These are phyloP conservation scores for Detonula confervacea DNA, from an alignment of 352 stramenopile species.

Conservation along the genomic window DNA sequence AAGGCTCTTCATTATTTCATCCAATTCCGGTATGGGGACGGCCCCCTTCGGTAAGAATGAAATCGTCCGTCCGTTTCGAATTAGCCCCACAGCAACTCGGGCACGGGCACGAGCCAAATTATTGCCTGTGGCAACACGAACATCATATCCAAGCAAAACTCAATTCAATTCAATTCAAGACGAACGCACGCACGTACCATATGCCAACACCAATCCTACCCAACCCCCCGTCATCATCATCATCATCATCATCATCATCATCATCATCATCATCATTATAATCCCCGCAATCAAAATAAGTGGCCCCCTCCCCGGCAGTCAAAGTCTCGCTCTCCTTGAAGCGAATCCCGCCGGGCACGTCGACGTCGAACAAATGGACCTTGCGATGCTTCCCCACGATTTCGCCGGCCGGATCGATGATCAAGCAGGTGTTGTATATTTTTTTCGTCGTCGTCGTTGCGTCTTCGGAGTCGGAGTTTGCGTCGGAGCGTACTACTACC, in stretches of 20 bases:
- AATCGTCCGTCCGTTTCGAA: too few relatives aligned
- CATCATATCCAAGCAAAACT: too few relatives aligned
- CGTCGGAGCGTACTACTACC: too few relatives aligned
- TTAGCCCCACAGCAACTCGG: too few relatives aligned
- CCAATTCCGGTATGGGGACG: too few relatives aligned
- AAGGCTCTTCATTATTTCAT: too few relatives aligned
- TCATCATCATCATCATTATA: too few relatives aligned
- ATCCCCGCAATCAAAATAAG: slow-evolving; percentile 85
- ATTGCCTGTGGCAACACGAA: too few relatives aligned
- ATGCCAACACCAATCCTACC: slow-evolving; percentile 94
- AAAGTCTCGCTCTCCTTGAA: slow-evolving; percentile 99
- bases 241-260: slow-evolving; percentile 34
- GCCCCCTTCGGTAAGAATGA: too few relatives aligned
- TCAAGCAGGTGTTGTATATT: slow-evolving; percentile 99
- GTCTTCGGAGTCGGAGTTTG: too few relatives aligned
- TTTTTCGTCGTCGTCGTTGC: slow-evolving; percentile 75
- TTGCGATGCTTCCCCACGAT: slow-evolving; percentile 99
- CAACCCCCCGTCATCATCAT: slow-evolving; percentile 84
- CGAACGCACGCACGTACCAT: slow-evolving; percentile 78
- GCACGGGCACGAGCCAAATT: too few relatives aligned
- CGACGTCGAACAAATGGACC: slow-evolving; percentile 99
- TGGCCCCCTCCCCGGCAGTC: slow-evolving; percentile 89
- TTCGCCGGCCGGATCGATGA: slow-evolving; percentile 92
- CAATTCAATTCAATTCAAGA: not conserved
- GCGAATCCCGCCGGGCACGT: slow-evolving; percentile 98